These are phyloP conservation scores for Aschersonia sp. DNA, from an alignment of 2,329 filamentous ascomycete species.

Conservation along the genomic window DNA sequence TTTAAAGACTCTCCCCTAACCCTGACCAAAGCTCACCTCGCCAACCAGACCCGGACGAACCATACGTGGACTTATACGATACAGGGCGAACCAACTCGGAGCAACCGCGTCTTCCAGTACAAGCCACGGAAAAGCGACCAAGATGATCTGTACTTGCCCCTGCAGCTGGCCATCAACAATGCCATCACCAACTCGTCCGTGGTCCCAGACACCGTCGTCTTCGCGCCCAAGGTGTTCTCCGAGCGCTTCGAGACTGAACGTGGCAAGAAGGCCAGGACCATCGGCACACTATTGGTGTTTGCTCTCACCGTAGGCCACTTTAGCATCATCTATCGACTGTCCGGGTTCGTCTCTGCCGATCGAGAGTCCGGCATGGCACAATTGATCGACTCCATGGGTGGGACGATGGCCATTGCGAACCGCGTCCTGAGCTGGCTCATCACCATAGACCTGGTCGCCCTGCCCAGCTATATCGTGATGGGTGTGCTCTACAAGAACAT, in stretches of 20 bases:
- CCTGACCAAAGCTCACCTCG: not conserved
- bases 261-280: not conserved
- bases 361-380: slow-evolving; percentile 16
- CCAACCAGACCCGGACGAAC: slow-evolving; percentile 1
- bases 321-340: slow-evolving; percentile 7
- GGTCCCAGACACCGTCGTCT: slow-evolving; percentile 9
- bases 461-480: slow-evolving; percentile 27
- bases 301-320: not conserved
- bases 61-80: slow-evolving; percentile 16
- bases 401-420: slow-evolving; percentile 7
- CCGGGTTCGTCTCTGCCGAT: slow-evolving; percentile 12
- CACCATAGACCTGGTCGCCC: slow-evolving; percentile 10
- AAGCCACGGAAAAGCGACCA: slow-evolving; percentile 16
- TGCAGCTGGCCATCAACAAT: slow-evolving; percentile 19
- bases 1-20: slow-evolving; percentile 16
- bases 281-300: not conserved
- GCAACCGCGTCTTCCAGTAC: slow-evolving; percentile 32
- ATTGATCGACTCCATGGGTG: slow-evolving; percentile 30
- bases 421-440: slow-evolving; percentile 13
- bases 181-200: slow-evolving; percentile 13
- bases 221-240: slow-evolving; percentile 4
- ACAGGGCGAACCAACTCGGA: slow-evolving; percentile 9
- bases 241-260: not conserved
- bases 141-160: slow-evolving; percentile 11
- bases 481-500: slow-evolving; percentile 16